A percentile compares a stretch with the other conserved stretches of the same genome.
Conservation (phyloP, 1,139 yeast genomes). For the Saccharomyces hybrid region DNA sequence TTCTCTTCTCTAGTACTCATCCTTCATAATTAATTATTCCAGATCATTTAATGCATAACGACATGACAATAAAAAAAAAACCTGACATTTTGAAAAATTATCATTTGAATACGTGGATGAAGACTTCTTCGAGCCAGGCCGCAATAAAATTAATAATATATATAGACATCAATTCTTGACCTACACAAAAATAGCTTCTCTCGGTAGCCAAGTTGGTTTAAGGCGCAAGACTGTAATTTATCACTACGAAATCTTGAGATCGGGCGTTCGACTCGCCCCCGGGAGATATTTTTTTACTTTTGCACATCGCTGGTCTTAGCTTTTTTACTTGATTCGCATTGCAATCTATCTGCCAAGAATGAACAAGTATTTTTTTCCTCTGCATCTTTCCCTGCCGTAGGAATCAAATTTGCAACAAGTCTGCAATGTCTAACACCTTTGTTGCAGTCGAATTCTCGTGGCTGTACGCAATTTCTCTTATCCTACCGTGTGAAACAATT, state of each 20-base stretch:
- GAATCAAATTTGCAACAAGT: neutral
- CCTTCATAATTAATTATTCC: too few relatives aligned
- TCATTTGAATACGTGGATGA: too few relatives aligned
- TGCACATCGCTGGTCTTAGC: neutral
- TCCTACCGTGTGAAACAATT: neutral
- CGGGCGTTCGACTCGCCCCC: conserved; percentile 14
- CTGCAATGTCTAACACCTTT: neutral
- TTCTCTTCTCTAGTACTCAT: too few relatives aligned
- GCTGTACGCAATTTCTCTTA: neutral
- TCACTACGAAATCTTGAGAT: conserved; percentile 9
- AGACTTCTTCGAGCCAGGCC: too few relatives aligned
- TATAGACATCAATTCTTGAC: too few relatives aligned
- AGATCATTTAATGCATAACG: too few relatives aligned
- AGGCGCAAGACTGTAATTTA: conserved; percentile 15
- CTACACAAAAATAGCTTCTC: conserved; percentile 2
- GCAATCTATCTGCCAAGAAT: neutral
- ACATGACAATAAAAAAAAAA: too few relatives aligned
- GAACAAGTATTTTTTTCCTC: too few relatives aligned
- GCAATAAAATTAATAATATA: too few relatives aligned
- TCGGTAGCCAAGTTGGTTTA: conserved; percentile 7
- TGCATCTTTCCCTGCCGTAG: neutral
- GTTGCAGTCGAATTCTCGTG: neutral
- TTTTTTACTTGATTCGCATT: neutral
- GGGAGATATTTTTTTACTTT: conserved; percentile 4
- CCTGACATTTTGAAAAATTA: too few relatives aligned